Evolutionary conservation across 768 basidiomycete species (phyloP), one percentile per base, ranked within the genome.

Genomic region (Kwoniella bestiolae): DNA sequence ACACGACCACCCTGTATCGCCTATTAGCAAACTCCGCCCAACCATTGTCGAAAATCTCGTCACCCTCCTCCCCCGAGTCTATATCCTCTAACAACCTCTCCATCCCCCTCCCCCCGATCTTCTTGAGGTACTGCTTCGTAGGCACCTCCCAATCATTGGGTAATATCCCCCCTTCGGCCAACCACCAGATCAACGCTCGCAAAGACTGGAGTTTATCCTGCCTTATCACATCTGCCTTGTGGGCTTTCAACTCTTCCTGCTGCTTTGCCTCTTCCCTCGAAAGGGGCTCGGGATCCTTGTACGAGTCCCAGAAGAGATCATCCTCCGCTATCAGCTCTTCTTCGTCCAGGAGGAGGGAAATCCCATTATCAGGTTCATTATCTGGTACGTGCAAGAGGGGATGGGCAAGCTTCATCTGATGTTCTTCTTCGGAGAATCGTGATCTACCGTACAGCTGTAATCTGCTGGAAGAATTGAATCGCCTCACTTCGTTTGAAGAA

Each of bases 251-350:
- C 44, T 74, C 71, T 21, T 63, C 64, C 32, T 68, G 65, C 4
- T 66, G 67, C 12, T 55, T 63, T 16, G 60, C 44, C 35, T 74
- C 72, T 46, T 72, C 74, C n/a, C 59, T 65, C 3, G 70, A 51
- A 3, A 64, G 16, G 8, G 74, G 70, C 12, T 45, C 34, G 14
- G 66, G 60, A 44, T 74, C 74, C n/a, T 60, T 68, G 44, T 74
- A 74, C 25, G 68, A 57, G 14, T 70, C 65, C 58, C 63, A 74
- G 56, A 71, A 76, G 16, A 76, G 50, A 51, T 78, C 77, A 45
- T 78, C 77, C 47, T 78, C 77, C 1, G 74, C 74, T 18, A 78
- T 68, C 18, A 76, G 56, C 35, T 78, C 77, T 6, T 78, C 77
- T 50, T 71, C 71, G 55, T 73, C 69, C 29, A 63, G 45, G 16